phyloP scores from a whole-genome alignment of 139 green algal genomes.

The Tetradesmus obliquus region DNA sequence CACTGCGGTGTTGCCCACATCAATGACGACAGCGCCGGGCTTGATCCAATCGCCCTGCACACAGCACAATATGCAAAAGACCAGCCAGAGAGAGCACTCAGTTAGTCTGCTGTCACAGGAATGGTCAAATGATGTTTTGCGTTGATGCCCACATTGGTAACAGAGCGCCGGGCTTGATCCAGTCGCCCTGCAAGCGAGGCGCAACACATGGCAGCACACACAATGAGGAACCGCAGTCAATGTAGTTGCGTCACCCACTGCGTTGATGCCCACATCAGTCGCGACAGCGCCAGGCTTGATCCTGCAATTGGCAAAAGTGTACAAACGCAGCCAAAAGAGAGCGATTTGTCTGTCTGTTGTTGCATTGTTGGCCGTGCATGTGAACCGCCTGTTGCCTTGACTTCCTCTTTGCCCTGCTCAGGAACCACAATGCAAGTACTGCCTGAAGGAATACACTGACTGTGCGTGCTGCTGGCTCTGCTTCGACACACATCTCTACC shows the following conservation, averaged over 20 bases:
- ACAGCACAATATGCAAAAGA: constrained; percentile 70
- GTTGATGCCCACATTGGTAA: constrained; percentile 98
- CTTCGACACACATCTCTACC: neutral
- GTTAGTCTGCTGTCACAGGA: neutral
- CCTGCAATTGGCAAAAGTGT: constrained; percentile 79
- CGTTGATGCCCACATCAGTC: constrained; percentile 97
- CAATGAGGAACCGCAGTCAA: too few species aligned
- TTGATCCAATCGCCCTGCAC: constrained; percentile 89
- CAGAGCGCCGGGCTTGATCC: constrained; percentile 93
- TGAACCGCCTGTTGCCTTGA: too few species aligned
- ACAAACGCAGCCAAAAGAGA: neutral
- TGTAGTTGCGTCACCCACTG: constrained; percentile 68
- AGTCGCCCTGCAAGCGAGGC: constrained; percentile 63
- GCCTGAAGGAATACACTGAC: neutral
- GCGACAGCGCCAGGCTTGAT: constrained; percentile 94
- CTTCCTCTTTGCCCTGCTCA: too few species aligned
- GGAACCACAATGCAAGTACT: neutral
- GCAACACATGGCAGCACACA: too few species aligned
- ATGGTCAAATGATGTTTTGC: neutral
- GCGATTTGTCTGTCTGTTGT: too few species aligned
- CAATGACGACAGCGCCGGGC: constrained; percentile 91
- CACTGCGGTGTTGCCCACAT: constrained; percentile 97
- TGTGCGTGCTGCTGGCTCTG: neutral
- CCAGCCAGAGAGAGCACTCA: too few species aligned
- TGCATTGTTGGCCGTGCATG: too few species aligned